Evolutionary conservation across 2,329 filamentous ascomycete species (phyloP).

Genomic region (Cercospora nicotianae): DNA sequence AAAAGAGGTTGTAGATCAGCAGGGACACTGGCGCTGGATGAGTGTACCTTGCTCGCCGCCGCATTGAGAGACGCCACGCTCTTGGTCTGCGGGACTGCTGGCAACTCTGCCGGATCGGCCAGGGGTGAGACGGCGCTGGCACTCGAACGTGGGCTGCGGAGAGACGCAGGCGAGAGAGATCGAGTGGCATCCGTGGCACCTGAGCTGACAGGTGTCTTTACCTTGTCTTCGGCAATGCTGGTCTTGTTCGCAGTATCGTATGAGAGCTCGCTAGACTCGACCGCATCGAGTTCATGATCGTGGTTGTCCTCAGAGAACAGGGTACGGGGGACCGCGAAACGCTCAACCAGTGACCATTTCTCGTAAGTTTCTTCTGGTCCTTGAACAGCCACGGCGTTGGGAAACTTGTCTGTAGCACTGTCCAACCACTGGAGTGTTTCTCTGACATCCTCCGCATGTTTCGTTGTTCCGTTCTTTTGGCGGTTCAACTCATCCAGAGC

Average conservation of each 20-base stretch:
- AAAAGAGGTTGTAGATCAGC: conserved; percentile 48
- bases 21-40: conserved; percentile 41
- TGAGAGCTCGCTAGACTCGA: conserved; percentile 36
- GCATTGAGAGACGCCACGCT: conserved; percentile 21
- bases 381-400: conserved; percentile 49
- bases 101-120: conserved; percentile 35
- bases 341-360: conserved; percentile 53
- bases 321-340: conserved; percentile 50
- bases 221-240: conserved; percentile 35
- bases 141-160: conserved; percentile 41
- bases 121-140: conserved; percentile 37
- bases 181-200: conserved; percentile 42
- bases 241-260: conserved; percentile 41
- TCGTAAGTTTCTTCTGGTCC: conserved; percentile 50
- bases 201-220: conserved; percentile 47
- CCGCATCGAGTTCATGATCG: conserved; percentile 41
- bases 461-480: conserved; percentile 45
- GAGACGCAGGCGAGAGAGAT: conserved; percentile 45
- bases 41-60: conserved; percentile 13
- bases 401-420: conserved; percentile 49
- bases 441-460: conserved; percentile 47
- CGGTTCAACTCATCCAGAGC: conserved; percentile 49
- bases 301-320: conserved; percentile 52
- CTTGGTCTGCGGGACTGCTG: conserved; percentile 24
- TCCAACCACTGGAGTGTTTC: conserved; percentile 55